phyloP scores from a whole-genome alignment of 495 filamentous ascomycete genomes.

The Melanomma pulvis-pyrius region DNA sequence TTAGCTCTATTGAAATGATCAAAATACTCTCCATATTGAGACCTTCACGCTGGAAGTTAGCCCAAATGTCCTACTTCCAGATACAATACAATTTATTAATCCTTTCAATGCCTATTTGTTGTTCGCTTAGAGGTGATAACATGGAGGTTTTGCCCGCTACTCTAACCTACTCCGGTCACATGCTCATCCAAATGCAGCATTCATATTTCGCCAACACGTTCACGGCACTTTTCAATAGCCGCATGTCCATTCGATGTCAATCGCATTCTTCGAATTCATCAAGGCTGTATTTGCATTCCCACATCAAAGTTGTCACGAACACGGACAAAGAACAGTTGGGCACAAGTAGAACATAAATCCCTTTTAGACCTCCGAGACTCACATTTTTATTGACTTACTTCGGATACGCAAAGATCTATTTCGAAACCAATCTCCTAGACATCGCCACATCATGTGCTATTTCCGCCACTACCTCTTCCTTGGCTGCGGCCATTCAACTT shows the following conservation, averaged over 20 bases:
- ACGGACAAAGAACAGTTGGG: background rate
- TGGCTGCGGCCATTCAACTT: constrained; percentile 42
- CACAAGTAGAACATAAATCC: background rate
- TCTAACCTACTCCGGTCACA: no score
- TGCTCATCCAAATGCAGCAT: no score
- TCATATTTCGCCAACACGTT: no score
- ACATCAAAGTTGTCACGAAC: background rate
- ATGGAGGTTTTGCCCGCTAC: no score
- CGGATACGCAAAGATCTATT: background rate
- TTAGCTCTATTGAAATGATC: no score
- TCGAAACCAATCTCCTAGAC: background rate
- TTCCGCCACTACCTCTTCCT: constrained; percentile 45
- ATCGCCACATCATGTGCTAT: constrained; percentile 43
- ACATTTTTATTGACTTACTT: background rate
- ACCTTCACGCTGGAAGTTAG: no score
- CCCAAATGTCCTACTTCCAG: no score
- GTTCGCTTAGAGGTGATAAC: no score
- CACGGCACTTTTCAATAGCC: no score
- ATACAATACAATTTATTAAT: no score
- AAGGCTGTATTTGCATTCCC: background rate
- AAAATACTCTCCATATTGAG: no score
- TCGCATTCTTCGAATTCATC: background rate
- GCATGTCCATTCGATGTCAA: background rate
- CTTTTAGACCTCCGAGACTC: background rate
- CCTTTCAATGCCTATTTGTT: no score